Evolutionary conservation across 495 filamentous ascomycete genomes (phyloP), one percentile per base, ranked within the genome.

Genomic region (Astrothelium subdiscretum): DNA sequence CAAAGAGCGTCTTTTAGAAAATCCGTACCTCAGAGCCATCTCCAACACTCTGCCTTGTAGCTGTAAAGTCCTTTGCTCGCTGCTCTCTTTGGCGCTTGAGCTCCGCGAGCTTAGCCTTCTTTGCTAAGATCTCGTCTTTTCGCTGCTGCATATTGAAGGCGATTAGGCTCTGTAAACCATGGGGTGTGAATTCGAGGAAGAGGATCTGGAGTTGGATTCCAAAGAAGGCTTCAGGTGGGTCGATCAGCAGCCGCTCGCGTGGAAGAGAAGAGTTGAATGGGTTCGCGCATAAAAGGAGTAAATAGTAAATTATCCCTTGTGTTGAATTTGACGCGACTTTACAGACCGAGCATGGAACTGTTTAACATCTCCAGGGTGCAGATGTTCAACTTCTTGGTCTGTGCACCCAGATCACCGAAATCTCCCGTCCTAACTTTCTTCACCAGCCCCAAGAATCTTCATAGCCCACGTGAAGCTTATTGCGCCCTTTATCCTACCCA

Each of bases 61-160:
- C 80, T 43, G 78, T 81, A 66, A 86, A 83, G 72, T 94, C 90
- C 72, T 79, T 87, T 64, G 85, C 83, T 57, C 91, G 81, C 52
- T 91, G 78, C 73, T 92, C 89, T 65, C 92, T 84, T 71, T 96
- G 91, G 62, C 89, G 84, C 75, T 96, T 96, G 66, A 99, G 82
- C 80, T 97, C 95, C 31, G 87, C 92, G 67, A 99, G 90, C 79
- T 88, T 95, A 32, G 91, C 92, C 77, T 86, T 87, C 76, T 97
- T 99, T 65, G 88, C 90, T 52, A 90, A 77, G 68, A 99, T 95
- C 77, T 97, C 94, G 77, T 94, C 91, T 76, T 87, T 87, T 65
- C 91, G 86, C 78, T 61, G 48, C 43, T 64, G 60, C 42, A 67
- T 26, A 10, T 29, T 54, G 22, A 29, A 29, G 48, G 5, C 5